Conservation (phyloP, 2,329 filamentous ascomycete genomes). For the Pestalotiopsis sp. region DNA sequence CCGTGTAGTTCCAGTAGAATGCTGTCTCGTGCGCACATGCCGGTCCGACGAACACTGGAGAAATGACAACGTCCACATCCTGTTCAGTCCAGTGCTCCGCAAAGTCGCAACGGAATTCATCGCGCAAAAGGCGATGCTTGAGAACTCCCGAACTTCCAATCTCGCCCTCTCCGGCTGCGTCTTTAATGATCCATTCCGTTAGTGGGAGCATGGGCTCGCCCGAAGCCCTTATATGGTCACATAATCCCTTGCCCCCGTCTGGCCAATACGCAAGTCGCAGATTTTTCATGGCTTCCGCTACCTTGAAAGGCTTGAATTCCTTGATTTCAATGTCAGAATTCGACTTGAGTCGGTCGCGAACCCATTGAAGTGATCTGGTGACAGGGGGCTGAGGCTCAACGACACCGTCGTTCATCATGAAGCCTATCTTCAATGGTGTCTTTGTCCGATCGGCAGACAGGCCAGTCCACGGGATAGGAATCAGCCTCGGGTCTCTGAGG, state of each 20-base stretch:
- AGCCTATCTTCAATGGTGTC: neutral
- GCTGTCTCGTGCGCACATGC: neutral
- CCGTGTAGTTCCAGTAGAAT: neutral
- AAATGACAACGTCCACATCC: neutral
- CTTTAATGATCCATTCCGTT: neutral
- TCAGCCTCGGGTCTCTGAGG: neutral
- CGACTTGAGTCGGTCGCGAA: neutral
- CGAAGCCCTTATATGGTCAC: neutral
- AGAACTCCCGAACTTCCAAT: neutral
- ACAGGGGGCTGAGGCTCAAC: neutral
- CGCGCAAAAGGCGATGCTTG: neutral
- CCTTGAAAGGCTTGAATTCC: neutral
- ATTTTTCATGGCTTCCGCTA: neutral
- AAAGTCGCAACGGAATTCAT: neutral
- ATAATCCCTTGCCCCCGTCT: neutral
- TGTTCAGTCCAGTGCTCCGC: neutral
- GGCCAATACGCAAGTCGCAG: neutral
- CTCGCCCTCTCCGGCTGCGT: neutral
- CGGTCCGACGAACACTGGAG: neutral
- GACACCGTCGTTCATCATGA: neutral
- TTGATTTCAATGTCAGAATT: neutral
- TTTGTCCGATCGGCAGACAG: neutral
- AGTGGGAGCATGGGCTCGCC: neutral
- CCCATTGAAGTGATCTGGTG: neutral
- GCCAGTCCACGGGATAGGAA: neutral